Conservation (phyloP, 2,329 filamentous ascomycete species). For the Ascomycota sp. region DNA sequence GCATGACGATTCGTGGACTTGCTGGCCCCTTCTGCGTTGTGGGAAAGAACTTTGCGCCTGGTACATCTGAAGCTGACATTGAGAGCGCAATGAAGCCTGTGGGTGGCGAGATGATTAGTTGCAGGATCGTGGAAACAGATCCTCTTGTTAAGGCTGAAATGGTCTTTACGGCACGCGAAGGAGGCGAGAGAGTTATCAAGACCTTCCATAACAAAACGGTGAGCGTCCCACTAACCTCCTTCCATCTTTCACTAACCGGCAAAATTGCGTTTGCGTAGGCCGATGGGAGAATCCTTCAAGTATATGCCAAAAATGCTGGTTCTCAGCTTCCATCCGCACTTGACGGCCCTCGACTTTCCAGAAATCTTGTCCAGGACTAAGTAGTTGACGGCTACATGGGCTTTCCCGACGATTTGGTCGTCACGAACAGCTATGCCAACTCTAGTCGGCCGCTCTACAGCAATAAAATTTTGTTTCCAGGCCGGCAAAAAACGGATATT, state of each 20-base stretch:
- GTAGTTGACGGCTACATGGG: slow-evolving; percentile 33
- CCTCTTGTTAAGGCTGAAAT: slow-evolving; percentile 65
- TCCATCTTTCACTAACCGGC: not conserved
- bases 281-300: slow-evolving; percentile 52
- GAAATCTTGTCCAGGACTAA: slow-evolving; percentile 12
- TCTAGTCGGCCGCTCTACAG: slow-evolving; percentile 28
- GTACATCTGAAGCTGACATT: slow-evolving; percentile 65
- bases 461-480: slow-evolving; percentile 26
- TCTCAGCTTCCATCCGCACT: slow-evolving; percentile 10
- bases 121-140: slow-evolving; percentile 42
- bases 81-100: slow-evolving; percentile 61
- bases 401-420: slow-evolving; percentile 30
- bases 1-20: slow-evolving; percentile 53
- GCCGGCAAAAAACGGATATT: too few species aligned
- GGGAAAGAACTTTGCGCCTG: slow-evolving; percentile 64
- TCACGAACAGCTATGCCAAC: slow-evolving; percentile 5
- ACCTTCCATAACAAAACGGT: slow-evolving; percentile 66
- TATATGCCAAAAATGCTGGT: slow-evolving; percentile 44
- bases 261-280: slow-evolving; percentile 25
- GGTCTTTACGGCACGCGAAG: slow-evolving; percentile 49
- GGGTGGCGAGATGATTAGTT: slow-evolving; percentile 48
- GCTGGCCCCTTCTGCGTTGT: slow-evolving; percentile 53
- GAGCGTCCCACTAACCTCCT: slow-evolving; percentile 9
- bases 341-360: slow-evolving; percentile 10
- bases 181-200: slow-evolving; percentile 52